Percentiles rank a stretch among this genome's conserved stretches.
phyloP scores from a whole-genome alignment of 2,329 filamentous ascomycete genomes.

The Davidsoniella neocaledoniae region DNA sequence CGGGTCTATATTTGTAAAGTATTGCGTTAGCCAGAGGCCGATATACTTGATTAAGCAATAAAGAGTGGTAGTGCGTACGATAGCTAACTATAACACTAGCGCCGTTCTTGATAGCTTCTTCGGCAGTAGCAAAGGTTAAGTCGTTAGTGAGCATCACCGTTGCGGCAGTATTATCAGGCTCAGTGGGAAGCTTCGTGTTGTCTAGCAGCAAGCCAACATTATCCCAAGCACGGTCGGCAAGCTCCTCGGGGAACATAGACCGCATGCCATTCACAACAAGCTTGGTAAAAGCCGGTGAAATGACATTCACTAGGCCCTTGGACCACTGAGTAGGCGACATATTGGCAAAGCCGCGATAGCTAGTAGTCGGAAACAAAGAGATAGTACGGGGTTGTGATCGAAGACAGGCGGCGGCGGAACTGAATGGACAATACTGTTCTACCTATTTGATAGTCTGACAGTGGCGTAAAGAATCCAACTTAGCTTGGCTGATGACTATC shows the following conservation, averaged over 20 bases:
- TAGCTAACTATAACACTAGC: conserved; percentile 78
- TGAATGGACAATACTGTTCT: background rate
- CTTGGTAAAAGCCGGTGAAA: conserved; percentile 26
- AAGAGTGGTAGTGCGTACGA: conserved; percentile 33
- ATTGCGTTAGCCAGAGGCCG: conserved; percentile 3
- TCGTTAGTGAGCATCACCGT: conserved; percentile 58
- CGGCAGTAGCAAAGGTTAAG: conserved; percentile 71
- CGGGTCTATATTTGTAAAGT: conserved; percentile 44
- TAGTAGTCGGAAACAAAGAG: background rate
- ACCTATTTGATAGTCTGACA: background rate
- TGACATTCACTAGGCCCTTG: conserved; percentile 4
- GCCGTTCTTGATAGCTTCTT: conserved; percentile 67
- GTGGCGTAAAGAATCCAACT: no score
- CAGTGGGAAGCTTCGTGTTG: conserved; percentile 20
- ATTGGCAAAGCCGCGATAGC: background rate
- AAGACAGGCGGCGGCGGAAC: background rate
- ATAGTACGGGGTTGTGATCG: background rate
- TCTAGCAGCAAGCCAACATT: conserved; percentile 73
- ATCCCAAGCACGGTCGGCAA: conserved; percentile 85
- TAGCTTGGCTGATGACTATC: no score
- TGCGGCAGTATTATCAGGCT: conserved; percentile 17
- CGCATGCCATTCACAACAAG: conserved; percentile 65
- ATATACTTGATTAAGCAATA: background rate
- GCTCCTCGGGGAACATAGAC: conserved; percentile 70
- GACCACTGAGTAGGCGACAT: conserved; percentile 6